Evolutionary conservation across 441 rosid genomes (phyloP), one percentile per base, ranked within the genome.

Genomic region (Gossypium davidsonii): DNA sequence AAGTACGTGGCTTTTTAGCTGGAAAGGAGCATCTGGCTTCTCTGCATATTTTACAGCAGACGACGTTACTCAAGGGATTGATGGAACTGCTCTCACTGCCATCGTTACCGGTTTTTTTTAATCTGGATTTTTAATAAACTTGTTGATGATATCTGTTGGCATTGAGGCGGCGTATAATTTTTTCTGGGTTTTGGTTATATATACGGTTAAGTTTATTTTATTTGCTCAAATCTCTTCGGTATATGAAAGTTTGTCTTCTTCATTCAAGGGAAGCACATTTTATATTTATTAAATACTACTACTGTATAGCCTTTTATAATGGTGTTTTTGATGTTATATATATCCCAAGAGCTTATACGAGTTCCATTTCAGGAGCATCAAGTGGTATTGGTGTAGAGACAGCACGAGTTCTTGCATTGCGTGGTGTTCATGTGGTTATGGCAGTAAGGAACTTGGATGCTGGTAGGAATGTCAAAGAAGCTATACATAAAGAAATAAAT

Each of bases 361-460:
- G 52, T 18, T 52, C 53, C 67, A 37, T 75, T 74, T 66, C 76
- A 90, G 95, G 92, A 73, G 91, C 90, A 58, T 86, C 97, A 0
- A 90, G 92, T 74, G 95, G 95, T 58, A 84, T 91, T 10, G 92
- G 92, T 15, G 51, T 76, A 5, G 97, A 90, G 78, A 90, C 97
- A 25, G 66, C 89, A 0, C 85, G 90, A 7, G 90, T 88, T 74
- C 91, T 91, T 57, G 89, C 94, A 9, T 73, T 87, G 70, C 89
- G 84, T 20, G 93, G 93, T 62, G 90, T 85, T 26, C 89, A 84
- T 53, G 92, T 90, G 14, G 80, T 90, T 51, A 84, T 88, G 91
- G 97, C 83, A 0, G 90, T 88, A 20, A 85, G 94, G 84, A 91
- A 87, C 73, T 69, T 85, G 77, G 77, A 82, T 55, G 86, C 88